Evolutionary conservation across 2,329 filamentous ascomycete genomes (phyloP), one percentile per base, ranked within the genome.

Genomic region (Ophiocordyceps unilateralis): DNA sequence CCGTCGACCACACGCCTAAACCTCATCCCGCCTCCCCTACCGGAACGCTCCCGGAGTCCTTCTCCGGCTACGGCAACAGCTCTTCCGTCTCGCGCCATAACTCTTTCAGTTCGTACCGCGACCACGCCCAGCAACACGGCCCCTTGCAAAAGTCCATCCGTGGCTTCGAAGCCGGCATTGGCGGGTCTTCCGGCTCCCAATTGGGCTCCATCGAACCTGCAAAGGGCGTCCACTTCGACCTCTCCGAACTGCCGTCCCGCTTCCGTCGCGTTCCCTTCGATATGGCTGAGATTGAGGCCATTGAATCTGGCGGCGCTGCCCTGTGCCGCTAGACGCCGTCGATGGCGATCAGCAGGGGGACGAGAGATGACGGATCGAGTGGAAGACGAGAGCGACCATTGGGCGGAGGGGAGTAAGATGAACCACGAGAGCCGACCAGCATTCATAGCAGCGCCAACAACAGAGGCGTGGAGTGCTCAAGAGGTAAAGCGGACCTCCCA

Each of bases 231-330:
- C 86, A 73, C 63, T 95, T 94, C 59, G 91, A 96, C 63, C 78
- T 87, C 53, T 83, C 77, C 52, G 83, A 98, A 65, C 78, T 98
- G 21, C 89, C 91, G 17, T 60, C 69, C 48, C 77, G 89, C 54
- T 98, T 95, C 74, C 77, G 80, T 56, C 75, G 86, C 50, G 67
- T 75, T 41, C 73, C 77, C 12, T 83, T 88, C 65, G 80, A 75
- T 32, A 64, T 79, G 52, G 78, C 79, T 38, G 91, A 98, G 74
- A 98, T 98, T 47, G 91, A 96, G 62, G 88, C 87, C 20, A 75
- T 98, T 56, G 87, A 95, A 75, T 91, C 85, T 44, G 91, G 88
- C 44, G 91, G 91, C 45, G 91, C 89, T 28, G 64, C 71, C 30
- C 58, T 70, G 44, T 62, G 70, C 49, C 65, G 66, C 48, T 74